Conservation (phyloP, 139 green algal species). For the Astrephomene gubernaculifera region DNA sequence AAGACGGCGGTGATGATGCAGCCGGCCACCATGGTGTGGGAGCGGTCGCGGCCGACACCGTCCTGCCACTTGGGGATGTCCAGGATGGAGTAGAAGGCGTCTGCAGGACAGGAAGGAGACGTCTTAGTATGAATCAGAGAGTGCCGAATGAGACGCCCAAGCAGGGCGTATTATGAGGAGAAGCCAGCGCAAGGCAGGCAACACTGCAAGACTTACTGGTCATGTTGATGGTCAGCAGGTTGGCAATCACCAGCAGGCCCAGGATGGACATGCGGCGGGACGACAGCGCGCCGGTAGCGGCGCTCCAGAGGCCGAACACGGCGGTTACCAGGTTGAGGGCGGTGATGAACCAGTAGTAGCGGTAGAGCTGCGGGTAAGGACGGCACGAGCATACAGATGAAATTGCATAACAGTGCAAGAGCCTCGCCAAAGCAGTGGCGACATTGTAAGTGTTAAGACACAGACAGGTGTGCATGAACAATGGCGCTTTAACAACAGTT, state of each 20-base stretch:
- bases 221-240: slow-evolving; percentile 38
- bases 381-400: too few species aligned
- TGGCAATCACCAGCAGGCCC: slow-evolving; percentile 6
- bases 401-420: too few species aligned
- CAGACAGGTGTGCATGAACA: too few species aligned
- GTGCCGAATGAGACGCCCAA: too few species aligned
- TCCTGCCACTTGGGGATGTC: background rate
- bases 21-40: slow-evolving; percentile 18
- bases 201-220: too few species aligned
- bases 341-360: slow-evolving; percentile 41
- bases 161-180: background rate
- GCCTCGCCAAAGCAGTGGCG: too few species aligned
- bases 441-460: too few species aligned
- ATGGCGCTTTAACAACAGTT: too few species aligned
- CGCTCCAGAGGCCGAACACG: background rate
- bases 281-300: background rate
- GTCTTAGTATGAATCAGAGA: too few species aligned
- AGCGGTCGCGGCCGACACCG: background rate
- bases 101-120: background rate
- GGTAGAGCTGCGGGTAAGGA: slow-evolving; percentile 39
- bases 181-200: too few species aligned
- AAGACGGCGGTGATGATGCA: slow-evolving; percentile 27
- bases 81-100: background rate
- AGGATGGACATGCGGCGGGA: background rate
- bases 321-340: background rate